These are phyloP conservation scores for Leccinum obscurum DNA, from an alignment of 768 basidiomycete genomes.

Conservation along the genomic window DNA sequence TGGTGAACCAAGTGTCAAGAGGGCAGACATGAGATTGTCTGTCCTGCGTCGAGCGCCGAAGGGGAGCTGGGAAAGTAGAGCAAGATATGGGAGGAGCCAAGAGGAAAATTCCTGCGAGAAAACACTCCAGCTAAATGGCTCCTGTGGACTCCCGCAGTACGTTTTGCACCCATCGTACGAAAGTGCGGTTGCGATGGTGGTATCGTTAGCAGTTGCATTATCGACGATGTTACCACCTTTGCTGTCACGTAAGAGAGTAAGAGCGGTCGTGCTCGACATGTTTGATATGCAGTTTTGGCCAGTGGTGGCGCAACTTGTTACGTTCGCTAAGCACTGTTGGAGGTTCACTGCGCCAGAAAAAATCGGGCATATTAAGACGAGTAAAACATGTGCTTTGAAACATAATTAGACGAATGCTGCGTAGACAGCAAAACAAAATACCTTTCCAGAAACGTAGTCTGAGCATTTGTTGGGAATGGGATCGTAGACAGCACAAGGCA, in stretches of 20 bases:
- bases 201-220: neutral
- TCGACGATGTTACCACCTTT: neutral
- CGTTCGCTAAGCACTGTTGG: conserved; percentile 13
- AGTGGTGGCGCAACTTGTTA: conserved; percentile 2
- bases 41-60: conserved; percentile 41
- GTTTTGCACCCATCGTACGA: conserved; percentile 5
- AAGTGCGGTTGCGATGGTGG: conserved; percentile 9
- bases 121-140: conserved; percentile 21
- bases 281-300: conserved; percentile 4
- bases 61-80: conserved; percentile 50
- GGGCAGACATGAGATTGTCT: conserved; percentile 43
- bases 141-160: conserved; percentile 12
- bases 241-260: conserved; percentile 19
- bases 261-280: conserved; percentile 7
- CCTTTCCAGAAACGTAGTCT: conserved; percentile 1
- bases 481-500: neutral
- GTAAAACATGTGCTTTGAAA: neutral
- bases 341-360: conserved; percentile 9
- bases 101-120: conserved; percentile 40
- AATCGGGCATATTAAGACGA: neutral
- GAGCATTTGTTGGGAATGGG: conserved; percentile 3
- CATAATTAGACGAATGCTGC: conserved; percentile 1
- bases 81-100: conserved; percentile 52
- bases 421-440: neutral
- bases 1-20: conserved; percentile 47